phyloP scores from a whole-genome alignment of 495 filamentous ascomycete genomes.

The Aspergillus haitiensis region DNA sequence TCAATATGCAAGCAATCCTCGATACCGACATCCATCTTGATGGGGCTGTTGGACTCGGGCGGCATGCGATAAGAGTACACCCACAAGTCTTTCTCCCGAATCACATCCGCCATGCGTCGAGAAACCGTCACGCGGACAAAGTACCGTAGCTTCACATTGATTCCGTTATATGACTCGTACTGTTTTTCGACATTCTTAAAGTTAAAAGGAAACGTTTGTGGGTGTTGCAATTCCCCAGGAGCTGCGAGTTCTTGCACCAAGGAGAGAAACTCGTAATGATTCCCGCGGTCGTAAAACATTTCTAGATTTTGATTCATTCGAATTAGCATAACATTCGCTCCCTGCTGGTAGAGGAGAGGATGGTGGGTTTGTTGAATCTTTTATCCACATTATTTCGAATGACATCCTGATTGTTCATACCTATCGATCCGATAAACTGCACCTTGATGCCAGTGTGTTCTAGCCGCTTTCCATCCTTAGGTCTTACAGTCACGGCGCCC shows the following conservation, averaged over 20 bases:
- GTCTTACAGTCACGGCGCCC: conserved; percentile 88
- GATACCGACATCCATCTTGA: conserved; percentile 99
- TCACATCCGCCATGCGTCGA: conserved; percentile 93
- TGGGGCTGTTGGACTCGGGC: conserved; percentile 94
- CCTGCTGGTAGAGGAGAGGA: not conserved
- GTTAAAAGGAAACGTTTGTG: conserved; percentile 98
- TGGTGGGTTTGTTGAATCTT: not conserved
- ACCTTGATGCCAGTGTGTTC: conserved; percentile 99
- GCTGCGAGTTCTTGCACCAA: conserved; percentile 94
- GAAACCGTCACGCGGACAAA: conserved; percentile 97
- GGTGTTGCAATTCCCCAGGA: conserved; percentile 95
- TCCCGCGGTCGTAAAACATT: conserved; percentile 99
- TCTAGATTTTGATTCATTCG: conserved; percentile 49
- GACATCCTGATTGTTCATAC: conserved; percentile 43
- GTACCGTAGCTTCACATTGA: conserved; percentile 98
- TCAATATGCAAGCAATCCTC: conserved; percentile 99
- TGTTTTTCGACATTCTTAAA: conserved; percentile 99
- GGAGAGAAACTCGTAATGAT: conserved; percentile 98
- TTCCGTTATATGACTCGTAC: conserved; percentile 99
- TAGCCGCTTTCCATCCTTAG: conserved; percentile 96
- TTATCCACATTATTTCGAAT: not conserved
- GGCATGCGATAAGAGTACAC: conserved; percentile 98
- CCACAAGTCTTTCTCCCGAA: conserved; percentile 99
- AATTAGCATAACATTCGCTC: conserved; percentile 4
- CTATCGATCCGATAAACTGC: conserved; percentile 99